These are phyloP conservation scores for Plicaturopsis crispa DNA, from an alignment of 768 basidiomycete genomes.

Conservation along the genomic window DNA sequence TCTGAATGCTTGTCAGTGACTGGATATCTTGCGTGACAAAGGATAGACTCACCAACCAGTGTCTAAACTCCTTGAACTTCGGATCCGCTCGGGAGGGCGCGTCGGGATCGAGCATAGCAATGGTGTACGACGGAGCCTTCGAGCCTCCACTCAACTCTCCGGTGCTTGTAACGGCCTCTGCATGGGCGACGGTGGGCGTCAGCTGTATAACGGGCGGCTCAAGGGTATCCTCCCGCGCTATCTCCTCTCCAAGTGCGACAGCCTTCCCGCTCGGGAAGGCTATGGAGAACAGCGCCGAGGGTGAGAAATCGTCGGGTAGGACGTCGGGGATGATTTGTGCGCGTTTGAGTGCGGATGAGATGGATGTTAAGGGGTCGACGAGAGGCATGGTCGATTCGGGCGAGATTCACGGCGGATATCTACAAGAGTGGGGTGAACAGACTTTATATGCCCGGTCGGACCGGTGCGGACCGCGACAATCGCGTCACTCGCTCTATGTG, in stretches of 20 bases:
- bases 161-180: background rate
- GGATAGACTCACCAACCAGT: constrained; percentile 24
- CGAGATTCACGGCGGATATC: too few species aligned
- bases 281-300: constrained; percentile 19
- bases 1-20: constrained; percentile 15
- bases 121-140: constrained; percentile 21
- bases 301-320: constrained; percentile 18
- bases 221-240: constrained; percentile 1
- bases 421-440: too few species aligned
- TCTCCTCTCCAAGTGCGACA: constrained; percentile 3
- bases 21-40: background rate
- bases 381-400: constrained; percentile 12
- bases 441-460: too few species aligned
- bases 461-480: too few species aligned
- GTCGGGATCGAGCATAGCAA: constrained; percentile 31
- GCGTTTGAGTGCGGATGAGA: constrained; percentile 9
- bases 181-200: background rate
- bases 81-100: constrained; percentile 26
- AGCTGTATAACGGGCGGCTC: constrained; percentile 1
- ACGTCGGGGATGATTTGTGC: constrained; percentile 23
- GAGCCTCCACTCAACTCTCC: constrained; percentile 1
- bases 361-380: constrained; percentile 17
- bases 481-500: too few species aligned
- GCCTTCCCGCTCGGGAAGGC: constrained; percentile 8
- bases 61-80: constrained; percentile 24